Evolutionary conservation across 2,329 filamentous ascomycete genomes (phyloP).

Genomic region (Erysiphe pulchra): DNA sequence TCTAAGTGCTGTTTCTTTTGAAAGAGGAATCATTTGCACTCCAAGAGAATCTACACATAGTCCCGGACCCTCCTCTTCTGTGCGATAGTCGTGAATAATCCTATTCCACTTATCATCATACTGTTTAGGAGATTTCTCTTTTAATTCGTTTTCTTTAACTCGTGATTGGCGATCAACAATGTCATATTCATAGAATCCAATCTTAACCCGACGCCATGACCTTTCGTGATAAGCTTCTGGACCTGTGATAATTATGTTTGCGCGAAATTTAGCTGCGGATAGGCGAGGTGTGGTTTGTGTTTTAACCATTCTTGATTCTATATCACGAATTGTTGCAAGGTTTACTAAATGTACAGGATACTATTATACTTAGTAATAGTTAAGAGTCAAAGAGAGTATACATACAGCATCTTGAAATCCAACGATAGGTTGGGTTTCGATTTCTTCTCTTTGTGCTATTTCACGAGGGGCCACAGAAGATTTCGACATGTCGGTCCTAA

Average conservation of each 20-base stretch:
- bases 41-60: conserved; percentile 31
- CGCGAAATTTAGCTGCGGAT: conserved; percentile 37
- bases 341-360: conserved; percentile 47
- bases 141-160: conserved; percentile 35
- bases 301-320: conserved; percentile 29
- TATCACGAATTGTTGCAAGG: conserved; percentile 33
- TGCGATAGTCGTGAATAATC: conserved; percentile 29
- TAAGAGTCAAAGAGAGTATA: conserved; percentile 2
- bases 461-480: no score
- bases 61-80: conserved; percentile 31
- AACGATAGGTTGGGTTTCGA: conserved; percentile 37
- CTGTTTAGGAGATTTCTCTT: not conserved
- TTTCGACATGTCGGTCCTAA: conserved; percentile 29
- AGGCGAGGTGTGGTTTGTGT: conserved; percentile 23
- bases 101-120: conserved; percentile 26
- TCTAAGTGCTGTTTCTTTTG: conserved; percentile 21
- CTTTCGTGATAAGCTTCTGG: conserved; percentile 42
- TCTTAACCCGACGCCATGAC: conserved; percentile 34
- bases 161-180: conserved; percentile 40
- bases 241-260: conserved; percentile 46
- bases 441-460: conserved; percentile 17
- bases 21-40: conserved; percentile 36
- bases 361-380: conserved; percentile 15
- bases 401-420: conserved; percentile 46
- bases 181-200: conserved; percentile 25